Evolutionary conservation across 805 yeast genomes (phyloP).

Genomic region (Nematodospora valgi): DNA sequence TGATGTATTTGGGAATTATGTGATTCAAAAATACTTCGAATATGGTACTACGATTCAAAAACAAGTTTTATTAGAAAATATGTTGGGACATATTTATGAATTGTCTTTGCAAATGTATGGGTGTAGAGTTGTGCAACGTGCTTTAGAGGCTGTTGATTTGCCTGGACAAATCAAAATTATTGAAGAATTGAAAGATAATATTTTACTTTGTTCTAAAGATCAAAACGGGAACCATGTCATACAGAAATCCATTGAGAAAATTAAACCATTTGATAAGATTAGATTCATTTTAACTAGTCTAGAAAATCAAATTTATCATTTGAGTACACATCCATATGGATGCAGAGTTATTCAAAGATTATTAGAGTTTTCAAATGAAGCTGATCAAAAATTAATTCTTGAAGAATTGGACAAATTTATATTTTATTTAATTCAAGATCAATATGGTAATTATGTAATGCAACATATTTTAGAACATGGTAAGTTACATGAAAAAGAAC

Average conservation of each 20-base stretch:
- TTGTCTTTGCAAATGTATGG: conserved; percentile 95
- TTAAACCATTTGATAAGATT: conserved; percentile 61
- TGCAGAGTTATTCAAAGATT: conserved; percentile 95
- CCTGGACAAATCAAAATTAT: conserved; percentile 67
- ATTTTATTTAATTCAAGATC: conserved; percentile 83
- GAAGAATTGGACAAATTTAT: conserved; percentile 69
- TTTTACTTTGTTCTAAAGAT: conserved; percentile 62
- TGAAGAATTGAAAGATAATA: conserved; percentile 68
- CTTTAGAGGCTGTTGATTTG: conserved; percentile 67
- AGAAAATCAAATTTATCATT: conserved; percentile 68
- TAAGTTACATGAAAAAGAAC: conserved; percentile 53
- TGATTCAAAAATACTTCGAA: conserved; percentile 91
- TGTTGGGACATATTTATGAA: conserved; percentile 71
- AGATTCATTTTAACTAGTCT: conserved; percentile 73
- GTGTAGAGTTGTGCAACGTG: conserved; percentile 94
- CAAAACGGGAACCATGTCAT: conserved; percentile 98
- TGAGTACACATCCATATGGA: conserved; percentile 95
- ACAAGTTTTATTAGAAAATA: conserved; percentile 59
- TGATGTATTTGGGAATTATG: conserved; percentile 97
- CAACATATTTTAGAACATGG: conserved; percentile 92
- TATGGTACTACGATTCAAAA: conserved; percentile 70
- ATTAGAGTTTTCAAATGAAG: conserved; percentile 68
- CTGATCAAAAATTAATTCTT: conserved; percentile 66
- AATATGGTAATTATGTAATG: conserved; percentile 96
- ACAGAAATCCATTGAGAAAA: conserved; percentile 87